Base-by-base conservation (phyloP, 1,284 basidiomycete genomes). In the Xerocomus subilludens region DNA sequence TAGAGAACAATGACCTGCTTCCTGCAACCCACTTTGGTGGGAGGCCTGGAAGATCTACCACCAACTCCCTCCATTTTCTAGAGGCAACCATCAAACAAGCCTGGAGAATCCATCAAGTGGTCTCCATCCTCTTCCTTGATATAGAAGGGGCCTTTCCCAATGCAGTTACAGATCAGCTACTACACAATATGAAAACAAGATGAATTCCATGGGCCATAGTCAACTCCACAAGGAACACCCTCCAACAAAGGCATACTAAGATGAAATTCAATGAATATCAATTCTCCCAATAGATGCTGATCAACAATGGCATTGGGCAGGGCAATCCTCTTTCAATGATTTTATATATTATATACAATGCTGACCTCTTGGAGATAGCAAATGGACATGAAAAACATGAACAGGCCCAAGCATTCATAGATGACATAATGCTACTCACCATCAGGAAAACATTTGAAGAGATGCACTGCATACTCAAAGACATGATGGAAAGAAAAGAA, bases 41-140 rank as follows among this genome's bases (percentile, higher is more conserved):
- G 0, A 10, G 32, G 7, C 66, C 45, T 11, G 30, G 55, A 7
- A 4, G 20, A 3, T 59, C 56, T 27, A 68, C 66, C 0, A 58
- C 55, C 13, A 47, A 68, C 67, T 68, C 33, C 2, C 56, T 68
- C 8, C 67, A 68, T 38, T 32, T 67, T 1, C 53, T 67, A 10
- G 14, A 56, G 27, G n/a, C 53, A 2, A 56, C 30, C 14, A 16
- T 58, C 21, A 56, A 67, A 32, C 13, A 58, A 2, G 33, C 65
- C 5, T 67, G 65, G 30, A 27, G 10, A 2, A 21, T 8, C 27
- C 13, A 16, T 23, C 36, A 58, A 33, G 36, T 45, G 3, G 30
- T 47, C 11, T 67, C 55, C 1, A 25, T 45, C 6, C 65, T 67
- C 2, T 58, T 67, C 65, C 38, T 67, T 3, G 42, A 67, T 25